Conservation (phyloP, 2,329 filamentous ascomycete species). For the Colletotrichum zoysiae region DNA sequence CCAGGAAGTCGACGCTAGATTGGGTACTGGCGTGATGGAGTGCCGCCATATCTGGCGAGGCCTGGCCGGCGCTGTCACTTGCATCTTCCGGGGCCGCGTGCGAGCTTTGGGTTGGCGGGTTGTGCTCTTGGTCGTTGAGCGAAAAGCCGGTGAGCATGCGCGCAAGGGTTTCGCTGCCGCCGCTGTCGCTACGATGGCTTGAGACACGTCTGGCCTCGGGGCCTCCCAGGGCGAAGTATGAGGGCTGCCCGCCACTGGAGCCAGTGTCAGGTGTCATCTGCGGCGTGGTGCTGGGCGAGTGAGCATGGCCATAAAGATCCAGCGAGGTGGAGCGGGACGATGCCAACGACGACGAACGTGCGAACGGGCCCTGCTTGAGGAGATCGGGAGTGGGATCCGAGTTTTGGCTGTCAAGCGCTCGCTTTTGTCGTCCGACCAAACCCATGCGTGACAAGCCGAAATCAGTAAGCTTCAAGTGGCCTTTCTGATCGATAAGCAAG, state of each 20-base stretch:
- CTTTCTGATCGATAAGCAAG: slow-evolving; percentile 94
- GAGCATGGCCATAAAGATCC: slow-evolving; percentile 78
- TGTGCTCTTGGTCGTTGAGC: slow-evolving; percentile 70
- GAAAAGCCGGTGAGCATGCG: slow-evolving; percentile 86
- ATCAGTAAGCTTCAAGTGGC: slow-evolving; percentile 96
- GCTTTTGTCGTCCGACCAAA: slow-evolving; percentile 94
- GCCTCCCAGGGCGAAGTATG: slow-evolving; percentile 86
- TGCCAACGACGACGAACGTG: slow-evolving; percentile 83
- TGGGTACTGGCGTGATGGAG: slow-evolving; percentile 67
- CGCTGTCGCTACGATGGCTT: slow-evolving; percentile 90
- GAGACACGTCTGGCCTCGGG: slow-evolving; percentile 73
- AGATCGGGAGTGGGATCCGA: slow-evolving; percentile 92
- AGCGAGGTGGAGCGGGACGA: slow-evolving; percentile 96
- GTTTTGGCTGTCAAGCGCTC: slow-evolving; percentile 81
- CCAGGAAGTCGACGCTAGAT: slow-evolving; percentile 61
- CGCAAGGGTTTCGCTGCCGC: slow-evolving; percentile 86
- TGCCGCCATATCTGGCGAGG: slow-evolving; percentile 81
- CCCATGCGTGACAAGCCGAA: slow-evolving; percentile 98
- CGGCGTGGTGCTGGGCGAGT: slow-evolving; percentile 87
- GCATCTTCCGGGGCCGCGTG: slow-evolving; percentile 80
- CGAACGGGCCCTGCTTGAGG: slow-evolving; percentile 92
- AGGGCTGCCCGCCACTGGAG: slow-evolving; percentile 81
- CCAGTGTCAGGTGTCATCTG: slow-evolving; percentile 81
- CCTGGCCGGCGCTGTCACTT: slow-evolving; percentile 76
- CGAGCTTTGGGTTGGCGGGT: slow-evolving; percentile 58